Evolutionary conservation across 2,329 filamentous ascomycete genomes (phyloP).

Genomic region (Colletotrichum viniferum): DNA sequence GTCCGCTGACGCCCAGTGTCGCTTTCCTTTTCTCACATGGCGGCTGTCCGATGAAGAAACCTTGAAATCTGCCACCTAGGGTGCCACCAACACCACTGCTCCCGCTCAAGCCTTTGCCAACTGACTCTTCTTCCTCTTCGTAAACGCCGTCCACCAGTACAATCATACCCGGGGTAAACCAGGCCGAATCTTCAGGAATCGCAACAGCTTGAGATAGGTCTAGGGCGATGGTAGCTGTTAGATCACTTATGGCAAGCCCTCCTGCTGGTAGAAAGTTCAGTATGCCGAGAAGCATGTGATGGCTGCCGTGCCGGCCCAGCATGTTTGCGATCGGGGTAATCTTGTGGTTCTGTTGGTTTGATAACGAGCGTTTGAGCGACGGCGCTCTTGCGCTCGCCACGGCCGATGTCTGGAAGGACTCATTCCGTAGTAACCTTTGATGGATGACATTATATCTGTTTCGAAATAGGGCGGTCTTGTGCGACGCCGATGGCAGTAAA

Average conservation of each 20-base stretch:
- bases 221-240: slow-evolving; percentile 85
- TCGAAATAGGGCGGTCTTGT: slow-evolving; percentile 85
- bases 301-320: slow-evolving; percentile 79
- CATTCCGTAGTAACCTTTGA: slow-evolving; percentile 89
- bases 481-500: slow-evolving; percentile 75
- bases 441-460: slow-evolving; percentile 93
- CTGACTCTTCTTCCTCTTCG: slow-evolving; percentile 83
- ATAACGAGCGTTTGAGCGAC: slow-evolving; percentile 63
- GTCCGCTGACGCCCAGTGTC: slow-evolving; percentile 74
- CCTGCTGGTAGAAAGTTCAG: slow-evolving; percentile 82
- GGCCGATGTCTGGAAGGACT: slow-evolving; percentile 85
- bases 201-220: slow-evolving; percentile 82
- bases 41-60: slow-evolving; percentile 88
- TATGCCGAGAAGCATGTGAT: slow-evolving; percentile 86
- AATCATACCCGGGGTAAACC: slow-evolving; percentile 96
- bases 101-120: slow-evolving; percentile 73
- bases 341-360: slow-evolving; percentile 75
- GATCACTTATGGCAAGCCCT: slow-evolving; percentile 80
- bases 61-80: slow-evolving; percentile 90
- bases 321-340: slow-evolving; percentile 84
- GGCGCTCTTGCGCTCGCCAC: slow-evolving; percentile 65
- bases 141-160: slow-evolving; percentile 96
- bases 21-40: slow-evolving; percentile 84
- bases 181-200: slow-evolving; percentile 84
- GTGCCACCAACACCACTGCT: slow-evolving; percentile 85